A percentile compares a stretch with the other conserved stretches of the same genome.
Evolutionary conservation across 2,329 filamentous ascomycete genomes (phyloP).

Genomic region (Paraphaeosphaeria minitans): DNA sequence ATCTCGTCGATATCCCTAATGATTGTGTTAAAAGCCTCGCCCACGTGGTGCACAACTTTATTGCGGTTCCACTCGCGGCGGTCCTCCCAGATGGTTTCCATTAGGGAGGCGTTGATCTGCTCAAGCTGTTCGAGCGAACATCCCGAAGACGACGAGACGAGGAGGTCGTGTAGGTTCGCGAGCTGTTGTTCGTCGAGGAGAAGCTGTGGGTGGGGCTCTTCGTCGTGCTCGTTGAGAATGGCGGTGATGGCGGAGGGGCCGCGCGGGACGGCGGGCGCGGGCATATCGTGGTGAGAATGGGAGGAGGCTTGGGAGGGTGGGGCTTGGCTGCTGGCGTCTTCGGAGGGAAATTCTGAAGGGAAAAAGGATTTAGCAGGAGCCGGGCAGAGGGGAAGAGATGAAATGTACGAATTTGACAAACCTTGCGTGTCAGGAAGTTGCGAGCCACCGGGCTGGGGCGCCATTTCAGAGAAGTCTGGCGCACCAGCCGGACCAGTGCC

Average conservation of each 20-base stretch:
- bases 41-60: constrained; percentile 68
- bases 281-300: constrained; percentile 35
- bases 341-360: constrained; percentile 30
- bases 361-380: constrained; percentile 24
- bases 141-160: constrained; percentile 72
- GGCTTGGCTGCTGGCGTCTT: constrained; percentile 42
- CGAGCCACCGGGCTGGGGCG: constrained; percentile 58
- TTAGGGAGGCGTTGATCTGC: constrained; percentile 87
- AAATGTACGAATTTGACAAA: constrained; percentile 45
- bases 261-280: constrained; percentile 43
- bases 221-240: constrained; percentile 49
- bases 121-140: constrained; percentile 93
- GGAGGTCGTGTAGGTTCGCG: constrained; percentile 62
- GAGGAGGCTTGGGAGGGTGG: constrained; percentile 45
- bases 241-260: constrained; percentile 46
- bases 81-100: constrained; percentile 85
- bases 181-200: constrained; percentile 60
- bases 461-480: constrained; percentile 61
- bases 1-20: constrained; percentile 69
- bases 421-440: constrained; percentile 69
- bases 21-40: constrained; percentile 74
- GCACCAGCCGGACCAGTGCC: constrained; percentile 58
- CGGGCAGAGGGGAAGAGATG: constrained; percentile 12
- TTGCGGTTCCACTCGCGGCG: constrained; percentile 84
- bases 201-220: constrained; percentile 36